Evolutionary conservation across 2,329 filamentous ascomycete species (phyloP).

Genomic region (Cladosporium sp.): DNA sequence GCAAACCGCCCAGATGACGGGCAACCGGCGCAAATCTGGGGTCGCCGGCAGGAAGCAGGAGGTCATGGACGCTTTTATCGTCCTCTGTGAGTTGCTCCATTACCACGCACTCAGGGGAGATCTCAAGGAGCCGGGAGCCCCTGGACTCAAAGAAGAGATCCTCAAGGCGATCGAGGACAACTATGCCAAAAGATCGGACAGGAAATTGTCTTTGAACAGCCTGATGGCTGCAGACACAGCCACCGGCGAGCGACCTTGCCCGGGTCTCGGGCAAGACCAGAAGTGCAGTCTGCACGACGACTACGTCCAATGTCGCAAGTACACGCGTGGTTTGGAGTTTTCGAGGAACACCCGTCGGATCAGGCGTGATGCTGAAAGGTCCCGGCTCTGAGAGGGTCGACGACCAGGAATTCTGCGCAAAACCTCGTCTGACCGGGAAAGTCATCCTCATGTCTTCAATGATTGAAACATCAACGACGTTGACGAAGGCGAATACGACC

Average conservation of each 20-base stretch:
- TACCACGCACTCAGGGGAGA: neutral
- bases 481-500: too few relatives aligned
- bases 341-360: too few relatives aligned
- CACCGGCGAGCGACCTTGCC: neutral
- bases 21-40: conserved; percentile 7
- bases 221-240: neutral
- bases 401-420: too few relatives aligned
- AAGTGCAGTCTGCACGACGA: neutral
- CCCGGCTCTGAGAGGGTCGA: too few relatives aligned
- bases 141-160: neutral
- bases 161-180: neutral
- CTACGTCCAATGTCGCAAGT: neutral
- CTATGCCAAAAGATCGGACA: neutral
- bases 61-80: neutral
- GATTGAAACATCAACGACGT: too few relatives aligned
- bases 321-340: too few relatives aligned
- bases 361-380: too few relatives aligned
- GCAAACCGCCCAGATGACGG: neutral
- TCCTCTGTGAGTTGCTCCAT: neutral
- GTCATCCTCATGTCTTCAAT: too few relatives aligned
- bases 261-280: neutral
- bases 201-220: neutral
- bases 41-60: neutral
- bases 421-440: too few relatives aligned
- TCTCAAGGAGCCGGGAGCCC: neutral